Evolutionary conservation across 2,329 filamentous ascomycete genomes (phyloP), one percentile per base, ranked within the genome.

Genomic region (Thermochaetoides dissita): DNA sequence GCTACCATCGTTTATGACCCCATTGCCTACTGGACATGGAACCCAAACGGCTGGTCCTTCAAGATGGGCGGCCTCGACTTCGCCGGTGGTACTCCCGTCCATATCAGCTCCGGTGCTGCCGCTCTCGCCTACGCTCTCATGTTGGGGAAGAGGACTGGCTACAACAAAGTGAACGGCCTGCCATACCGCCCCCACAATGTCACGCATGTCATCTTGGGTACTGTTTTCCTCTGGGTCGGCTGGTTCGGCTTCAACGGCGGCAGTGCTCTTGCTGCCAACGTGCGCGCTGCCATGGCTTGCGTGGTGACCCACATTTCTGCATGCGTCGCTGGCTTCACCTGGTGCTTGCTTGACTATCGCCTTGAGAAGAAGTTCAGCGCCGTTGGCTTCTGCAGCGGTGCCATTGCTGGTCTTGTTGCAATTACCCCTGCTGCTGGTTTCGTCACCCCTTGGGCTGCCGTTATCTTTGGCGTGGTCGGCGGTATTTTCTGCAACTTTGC

Each of bases 191-290:
- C 81, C 7, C 81, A 86, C 61, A 85, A 83, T 55, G 78, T 83
- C 36, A 83, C 80, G 44, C 69, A 83, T 52, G 77, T 85, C 49
- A 76, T 84, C 38, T 68, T 86, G 37, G 81, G 82, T 17, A 84
- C 82, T 4, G 72, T 80, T 28, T 73, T 81, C 61, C 71, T 47
- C 17, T 95, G 88, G 88, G 84, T 94, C 37, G 87, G 88, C 45
- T 95, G 87, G 88, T 91, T 94, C 59, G 88, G 88, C 38, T 95
- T 95, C 75, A 95, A 94, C 62, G 87, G 84, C 41, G 88, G 88
- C 48, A 74, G 81, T 3, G 88, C 86, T 2, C 70, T 93, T 36
- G 72, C 75, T 45, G 83, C 85, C 49, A 94, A 91, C 65, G 67
- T 94, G 53, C 84, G 88, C 46, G 84, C 88, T 41, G 71, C 94